Evolutionary conservation across 2,329 filamentous ascomycete species (phyloP).

Genomic region (Beauveria medogensis): DNA sequence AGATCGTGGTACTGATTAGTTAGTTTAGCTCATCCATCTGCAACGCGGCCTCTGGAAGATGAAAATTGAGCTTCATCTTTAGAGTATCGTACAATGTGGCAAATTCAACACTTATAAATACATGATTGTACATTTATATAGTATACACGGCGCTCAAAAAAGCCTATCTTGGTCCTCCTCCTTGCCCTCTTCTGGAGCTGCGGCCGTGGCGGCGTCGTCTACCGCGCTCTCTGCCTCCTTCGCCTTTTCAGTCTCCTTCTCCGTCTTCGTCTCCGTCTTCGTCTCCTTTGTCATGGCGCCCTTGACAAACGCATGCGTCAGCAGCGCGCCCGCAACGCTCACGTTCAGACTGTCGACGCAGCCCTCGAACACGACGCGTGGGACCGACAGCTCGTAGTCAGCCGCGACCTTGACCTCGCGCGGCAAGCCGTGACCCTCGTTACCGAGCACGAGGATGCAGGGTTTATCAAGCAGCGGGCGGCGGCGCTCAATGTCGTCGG

Average conservation of each 20-base stretch:
- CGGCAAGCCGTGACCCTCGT: constrained; percentile 69
- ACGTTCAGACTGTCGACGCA: constrained; percentile 89
- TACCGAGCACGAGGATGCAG: constrained; percentile 74
- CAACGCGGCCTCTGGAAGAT: not conserved
- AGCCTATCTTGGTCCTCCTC: not conserved
- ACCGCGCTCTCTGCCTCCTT: not conserved
- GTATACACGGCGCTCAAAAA: not conserved
- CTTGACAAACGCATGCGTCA: constrained; percentile 62
- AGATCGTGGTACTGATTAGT: not conserved
- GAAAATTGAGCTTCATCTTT: no score
- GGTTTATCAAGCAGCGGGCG: constrained; percentile 53
- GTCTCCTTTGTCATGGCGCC: constrained; percentile 15
- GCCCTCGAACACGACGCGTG: constrained; percentile 40
- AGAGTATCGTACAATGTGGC: no score
- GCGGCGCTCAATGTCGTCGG: constrained; percentile 38
- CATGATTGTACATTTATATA: not conserved
- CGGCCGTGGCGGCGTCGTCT: not conserved
- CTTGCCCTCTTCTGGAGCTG: not conserved
- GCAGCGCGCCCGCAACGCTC: constrained; percentile 72
- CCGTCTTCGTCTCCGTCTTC: no score
- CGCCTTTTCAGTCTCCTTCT: no score
- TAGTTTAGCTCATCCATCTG: not conserved
- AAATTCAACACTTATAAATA: not conserved
- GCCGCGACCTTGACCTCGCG: constrained; percentile 55
- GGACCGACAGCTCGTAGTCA: constrained; percentile 60